Conservation (phyloP, 805 yeast species). For the Starmerella sirachaensis region DNA sequence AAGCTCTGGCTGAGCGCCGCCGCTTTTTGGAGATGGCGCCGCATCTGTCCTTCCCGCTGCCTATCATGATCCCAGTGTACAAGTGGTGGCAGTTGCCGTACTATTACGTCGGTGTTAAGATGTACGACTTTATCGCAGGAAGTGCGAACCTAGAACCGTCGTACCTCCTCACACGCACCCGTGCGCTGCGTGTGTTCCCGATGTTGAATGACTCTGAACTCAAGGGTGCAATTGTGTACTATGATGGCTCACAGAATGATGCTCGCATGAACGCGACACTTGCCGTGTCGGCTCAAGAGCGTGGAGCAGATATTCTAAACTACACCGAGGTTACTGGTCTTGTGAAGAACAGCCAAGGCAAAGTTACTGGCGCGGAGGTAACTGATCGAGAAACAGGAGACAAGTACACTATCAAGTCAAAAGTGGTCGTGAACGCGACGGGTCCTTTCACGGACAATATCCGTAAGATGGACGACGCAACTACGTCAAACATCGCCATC, state of each 20-base stretch:
- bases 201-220: constrained; percentile 67
- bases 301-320: constrained; percentile 83
- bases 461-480: constrained; percentile 67
- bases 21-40: constrained; percentile 85
- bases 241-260: constrained; percentile 91
- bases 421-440: constrained; percentile 77
- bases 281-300: constrained; percentile 72
- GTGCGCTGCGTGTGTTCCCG: constrained; percentile 67
- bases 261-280: constrained; percentile 78
- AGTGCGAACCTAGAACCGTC: constrained; percentile 69
- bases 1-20: constrained; percentile 77
- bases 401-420: constrained; percentile 55
- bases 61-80: constrained; percentile 93
- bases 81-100: constrained; percentile 93
- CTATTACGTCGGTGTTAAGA: constrained; percentile 79
- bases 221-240: constrained; percentile 86
- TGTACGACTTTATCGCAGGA: constrained; percentile 90
- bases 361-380: constrained; percentile 66
- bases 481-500: constrained; percentile 63
- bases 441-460: constrained; percentile 84
- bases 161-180: constrained; percentile 54
- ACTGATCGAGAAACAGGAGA: constrained; percentile 47
- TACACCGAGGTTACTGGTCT: constrained; percentile 72
- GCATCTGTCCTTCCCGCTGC: constrained; percentile 72
- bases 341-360: constrained; percentile 46